These are phyloP conservation scores for Fusarium sp. DNA, from an alignment of 2,329 filamentous ascomycete genomes.

Conservation along the genomic window DNA sequence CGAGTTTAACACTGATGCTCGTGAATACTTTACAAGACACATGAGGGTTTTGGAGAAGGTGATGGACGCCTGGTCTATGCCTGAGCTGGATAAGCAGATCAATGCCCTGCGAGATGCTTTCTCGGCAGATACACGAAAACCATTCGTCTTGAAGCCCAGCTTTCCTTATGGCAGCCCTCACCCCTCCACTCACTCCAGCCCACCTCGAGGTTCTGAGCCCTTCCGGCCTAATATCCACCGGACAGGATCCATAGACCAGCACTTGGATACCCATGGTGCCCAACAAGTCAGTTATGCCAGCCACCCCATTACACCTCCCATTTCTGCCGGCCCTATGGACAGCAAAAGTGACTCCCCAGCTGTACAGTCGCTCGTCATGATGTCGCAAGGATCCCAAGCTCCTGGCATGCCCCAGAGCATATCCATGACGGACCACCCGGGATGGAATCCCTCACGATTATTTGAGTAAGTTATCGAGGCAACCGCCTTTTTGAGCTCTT, in stretches of 20 bases:
- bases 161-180: slow-evolving; percentile 89
- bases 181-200: slow-evolving; percentile 72
- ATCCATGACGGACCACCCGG: slow-evolving; percentile 71
- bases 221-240: slow-evolving; percentile 64
- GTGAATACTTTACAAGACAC: slow-evolving; percentile 90
- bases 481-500: too few species aligned
- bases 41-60: slow-evolving; percentile 94
- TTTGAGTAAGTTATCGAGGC: slow-evolving; percentile 80
- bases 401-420: slow-evolving; percentile 67
- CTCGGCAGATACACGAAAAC: slow-evolving; percentile 84
- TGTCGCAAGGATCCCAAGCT: slow-evolving; percentile 71
- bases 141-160: slow-evolving; percentile 88
- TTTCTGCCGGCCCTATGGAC: slow-evolving; percentile 79
- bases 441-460: slow-evolving; percentile 89
- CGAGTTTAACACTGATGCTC: slow-evolving; percentile 84
- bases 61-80: slow-evolving; percentile 85
- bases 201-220: slow-evolving; percentile 65
- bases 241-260: slow-evolving; percentile 66
- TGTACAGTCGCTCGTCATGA: slow-evolving; percentile 79
- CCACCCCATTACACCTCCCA: slow-evolving; percentile 84
- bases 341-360: slow-evolving; percentile 82
- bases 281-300: slow-evolving; percentile 75
- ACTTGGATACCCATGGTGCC: slow-evolving; percentile 65
- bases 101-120: slow-evolving; percentile 91
- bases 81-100: slow-evolving; percentile 90